phyloP scores from a whole-genome alignment of 768 basidiomycete genomes.

The Kwoniella sp. region DNA sequence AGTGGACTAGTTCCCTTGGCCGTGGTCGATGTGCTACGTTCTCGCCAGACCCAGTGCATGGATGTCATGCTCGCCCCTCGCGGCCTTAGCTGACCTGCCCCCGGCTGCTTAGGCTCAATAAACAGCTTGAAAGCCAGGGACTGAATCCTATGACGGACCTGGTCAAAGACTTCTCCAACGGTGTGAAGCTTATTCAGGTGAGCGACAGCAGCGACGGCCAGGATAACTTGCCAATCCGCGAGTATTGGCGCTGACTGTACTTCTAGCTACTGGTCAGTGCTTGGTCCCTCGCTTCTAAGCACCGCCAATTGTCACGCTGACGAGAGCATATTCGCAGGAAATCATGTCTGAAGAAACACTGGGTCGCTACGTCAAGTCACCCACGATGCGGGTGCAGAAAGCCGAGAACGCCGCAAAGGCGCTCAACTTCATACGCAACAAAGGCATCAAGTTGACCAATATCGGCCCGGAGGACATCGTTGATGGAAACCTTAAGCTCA shows the following conservation, averaged over 20 bases:
- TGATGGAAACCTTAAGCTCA: constrained; percentile 96
- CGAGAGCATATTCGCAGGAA: constrained; percentile 59
- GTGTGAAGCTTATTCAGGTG: constrained; percentile 89
- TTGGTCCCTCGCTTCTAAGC: background rate
- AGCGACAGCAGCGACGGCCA: no score
- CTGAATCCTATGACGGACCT: constrained; percentile 85
- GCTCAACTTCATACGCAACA: constrained; percentile 85
- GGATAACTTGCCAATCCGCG: background rate
- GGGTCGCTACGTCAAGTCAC: constrained; percentile 86
- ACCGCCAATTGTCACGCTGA: background rate
- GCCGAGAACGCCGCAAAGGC: constrained; percentile 98
- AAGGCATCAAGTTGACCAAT: constrained; percentile 93
- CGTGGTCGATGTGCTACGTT: background rate
- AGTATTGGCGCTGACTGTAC: background rate
- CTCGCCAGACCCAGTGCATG: background rate
- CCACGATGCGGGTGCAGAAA: constrained; percentile 89
- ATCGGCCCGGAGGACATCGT: constrained; percentile 98
- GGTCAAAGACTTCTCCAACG: constrained; percentile 86
- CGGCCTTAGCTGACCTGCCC: background rate
- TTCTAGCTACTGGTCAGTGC: constrained; percentile 11
- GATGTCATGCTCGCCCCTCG: background rate
- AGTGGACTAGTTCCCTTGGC: background rate
- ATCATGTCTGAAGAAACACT: constrained; percentile 88
- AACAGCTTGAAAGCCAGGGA: constrained; percentile 79
- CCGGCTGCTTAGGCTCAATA: constrained; percentile 71